These are phyloP conservation scores for Rasamsonia emersonii DNA, from an alignment of 2,329 filamentous ascomycete species.

Conservation along the genomic window DNA sequence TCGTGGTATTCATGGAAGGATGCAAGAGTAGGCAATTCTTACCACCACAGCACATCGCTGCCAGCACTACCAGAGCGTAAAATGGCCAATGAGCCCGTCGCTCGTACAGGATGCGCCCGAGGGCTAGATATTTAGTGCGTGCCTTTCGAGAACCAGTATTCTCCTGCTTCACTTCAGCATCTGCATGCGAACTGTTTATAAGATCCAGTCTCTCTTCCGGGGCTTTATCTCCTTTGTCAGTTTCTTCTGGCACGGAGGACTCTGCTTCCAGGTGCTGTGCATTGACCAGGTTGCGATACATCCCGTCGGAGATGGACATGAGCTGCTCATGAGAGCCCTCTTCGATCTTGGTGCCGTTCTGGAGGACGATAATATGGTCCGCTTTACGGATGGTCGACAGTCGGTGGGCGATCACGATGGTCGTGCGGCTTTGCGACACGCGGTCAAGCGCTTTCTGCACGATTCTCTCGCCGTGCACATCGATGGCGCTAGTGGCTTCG, in stretches of 20 bases:
- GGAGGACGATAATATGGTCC: conserved; percentile 68
- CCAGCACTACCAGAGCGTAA: conserved; percentile 17
- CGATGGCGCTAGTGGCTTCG: conserved; percentile 64
- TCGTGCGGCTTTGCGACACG: conserved; percentile 33
- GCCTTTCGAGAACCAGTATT: too few relatives aligned
- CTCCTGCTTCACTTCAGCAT: too few relatives aligned
- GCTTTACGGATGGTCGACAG: conserved; percentile 67
- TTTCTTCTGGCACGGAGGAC: conserved; percentile 6
- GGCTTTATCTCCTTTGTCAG: conserved; percentile 1
- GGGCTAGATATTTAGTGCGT: too few relatives aligned
- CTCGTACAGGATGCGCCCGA: conserved; percentile 23
- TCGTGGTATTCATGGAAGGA: not conserved
- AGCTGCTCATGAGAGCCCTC: conserved; percentile 68
- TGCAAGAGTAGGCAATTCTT: conserved; percentile 8
- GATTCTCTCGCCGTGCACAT: conserved; percentile 46
- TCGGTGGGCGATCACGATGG: conserved; percentile 71
- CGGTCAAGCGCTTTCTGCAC: conserved; percentile 47
- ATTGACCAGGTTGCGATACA: conserved; percentile 60
- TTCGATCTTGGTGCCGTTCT: conserved; percentile 63
- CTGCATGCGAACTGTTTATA: too few relatives aligned
- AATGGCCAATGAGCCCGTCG: conserved; percentile 22
- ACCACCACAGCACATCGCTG: conserved; percentile 23
- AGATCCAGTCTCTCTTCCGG: too few relatives aligned
- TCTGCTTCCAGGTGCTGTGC: conserved; percentile 24
- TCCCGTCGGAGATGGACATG: conserved; percentile 48